Base-by-base conservation (phyloP, 257 asterid genomes). In the Petrea volubilis region DNA sequence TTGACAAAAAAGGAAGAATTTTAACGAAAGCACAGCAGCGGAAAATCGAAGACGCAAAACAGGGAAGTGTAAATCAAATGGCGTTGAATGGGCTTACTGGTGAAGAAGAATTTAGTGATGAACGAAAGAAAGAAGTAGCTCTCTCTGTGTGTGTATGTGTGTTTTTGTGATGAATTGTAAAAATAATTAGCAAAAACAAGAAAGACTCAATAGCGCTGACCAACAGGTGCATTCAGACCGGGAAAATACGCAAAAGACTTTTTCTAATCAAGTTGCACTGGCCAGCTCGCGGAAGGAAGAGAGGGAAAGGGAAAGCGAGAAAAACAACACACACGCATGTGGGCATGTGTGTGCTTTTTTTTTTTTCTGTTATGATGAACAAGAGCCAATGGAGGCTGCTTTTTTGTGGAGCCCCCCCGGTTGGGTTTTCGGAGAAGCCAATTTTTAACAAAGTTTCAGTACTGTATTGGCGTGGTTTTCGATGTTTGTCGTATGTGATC, bases 121-220 rank as follows among this genome's bases (percentile, higher is more conserved):
- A 58, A 57, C 33, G 28, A 4, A 36, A 21, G 55, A 11, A 9
- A 41, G 14, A 14, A 2, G 5, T 38, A 1, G 43, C 12, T 2
- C 38, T 33, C 7, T 2, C 38, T 33, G 3, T 34, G 14, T 12
- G 43, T 67, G 61, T 34, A 14, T 33, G 9, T 57, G 28, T 36
- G 38, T 25, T 3, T 57, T 24, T 36, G 50, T 36, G 9, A 3
- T 9, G 27, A 25, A 21, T 24, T 15, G 25, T 7, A 56, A 7
- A 53, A 18, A 68, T 33, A 61, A n/a, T 21, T 15, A 38, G 9
- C 31, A 9, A 36, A 50, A n/a, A n/a, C n/a, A 21, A 21, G 46
- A 18, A 49, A 47, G 66, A 71, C 72, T 60, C 1, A 11, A 33
- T 67, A 66, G 69, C 69, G 82, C 64, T 72, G 81, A 77, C 77